Evolutionary conservation across 331 rosid species (phyloP).

Genomic region (Malus hybrid): DNA sequence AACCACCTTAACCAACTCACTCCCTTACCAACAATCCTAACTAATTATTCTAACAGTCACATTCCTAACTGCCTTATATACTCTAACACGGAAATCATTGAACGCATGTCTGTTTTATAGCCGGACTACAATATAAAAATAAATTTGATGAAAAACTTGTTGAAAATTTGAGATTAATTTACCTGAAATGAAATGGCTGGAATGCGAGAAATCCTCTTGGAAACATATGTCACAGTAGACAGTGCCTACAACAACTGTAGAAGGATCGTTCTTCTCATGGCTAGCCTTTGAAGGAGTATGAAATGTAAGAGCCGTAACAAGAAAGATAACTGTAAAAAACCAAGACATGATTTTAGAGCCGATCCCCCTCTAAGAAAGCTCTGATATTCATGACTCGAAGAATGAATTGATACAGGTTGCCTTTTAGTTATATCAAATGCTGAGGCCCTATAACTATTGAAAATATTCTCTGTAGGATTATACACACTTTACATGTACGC

Average conservation of each 20-base stretch:
- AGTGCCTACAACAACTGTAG: constrained; percentile 15
- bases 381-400: not conserved
- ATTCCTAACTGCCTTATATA: no score
- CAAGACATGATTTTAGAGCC: constrained; percentile 33
- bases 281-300: constrained; percentile 30
- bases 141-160: not conserved
- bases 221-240: no score
- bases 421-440: constrained; percentile 22
- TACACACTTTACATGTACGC: not conserved
- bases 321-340: constrained; percentile 32
- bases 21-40: no score
- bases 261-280: constrained; percentile 24
- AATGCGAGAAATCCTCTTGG: no score
- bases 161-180: not conserved
- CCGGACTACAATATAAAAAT: not conserved
- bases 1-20: no score
- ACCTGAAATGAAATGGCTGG: constrained; percentile 39
- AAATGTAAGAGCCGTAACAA: constrained; percentile 20
- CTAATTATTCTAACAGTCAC: no score
- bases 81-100: no score
- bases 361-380: not conserved
- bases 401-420: constrained; percentile 3
- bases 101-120: no score
- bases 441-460: not conserved
- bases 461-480: not conserved